A percentile compares a stretch with the other conserved stretches of the same genome.
Conservation (phyloP, 495 filamentous ascomycete species). For the Penicillium waksmanii region DNA sequence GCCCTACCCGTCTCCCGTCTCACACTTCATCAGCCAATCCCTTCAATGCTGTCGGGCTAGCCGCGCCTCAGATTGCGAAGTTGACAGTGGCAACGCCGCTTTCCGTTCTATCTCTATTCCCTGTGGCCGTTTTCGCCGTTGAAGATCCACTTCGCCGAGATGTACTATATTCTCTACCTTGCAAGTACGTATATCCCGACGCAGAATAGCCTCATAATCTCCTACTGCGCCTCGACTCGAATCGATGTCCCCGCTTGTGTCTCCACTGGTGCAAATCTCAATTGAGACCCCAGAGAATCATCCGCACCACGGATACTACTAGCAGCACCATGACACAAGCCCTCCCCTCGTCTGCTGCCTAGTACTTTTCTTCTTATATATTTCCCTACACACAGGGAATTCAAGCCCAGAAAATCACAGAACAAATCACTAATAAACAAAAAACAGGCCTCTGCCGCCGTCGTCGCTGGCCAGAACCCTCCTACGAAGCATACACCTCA, state of each 20-base stretch:
- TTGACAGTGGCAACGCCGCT: conserved; percentile 27
- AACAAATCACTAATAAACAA: background rate
- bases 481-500: conserved; percentile 75
- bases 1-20: conserved; percentile 24
- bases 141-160: conserved; percentile 27
- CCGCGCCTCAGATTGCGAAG: conserved; percentile 29
- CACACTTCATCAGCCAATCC: conserved; percentile 21
- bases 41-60: conserved; percentile 39
- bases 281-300: background rate
- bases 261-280: background rate
- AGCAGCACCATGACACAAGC: background rate
- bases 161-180: conserved; percentile 74
- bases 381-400: background rate
- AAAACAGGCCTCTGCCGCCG: conserved; percentile 88
- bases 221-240: background rate
- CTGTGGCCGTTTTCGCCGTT: background rate
- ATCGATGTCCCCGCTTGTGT: background rate
- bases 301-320: background rate
- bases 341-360: background rate
- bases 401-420: background rate
- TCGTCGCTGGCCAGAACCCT: conserved; percentile 91
- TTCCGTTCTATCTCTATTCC: conserved; percentile 23
- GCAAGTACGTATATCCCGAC: conserved; percentile 56
- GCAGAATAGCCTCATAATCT: background rate
- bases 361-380: background rate